Evolutionary conservation across 768 basidiomycete species (phyloP), one percentile per base, ranked within the genome.

Genomic region (Naganishia vaughanmartiniae): DNA sequence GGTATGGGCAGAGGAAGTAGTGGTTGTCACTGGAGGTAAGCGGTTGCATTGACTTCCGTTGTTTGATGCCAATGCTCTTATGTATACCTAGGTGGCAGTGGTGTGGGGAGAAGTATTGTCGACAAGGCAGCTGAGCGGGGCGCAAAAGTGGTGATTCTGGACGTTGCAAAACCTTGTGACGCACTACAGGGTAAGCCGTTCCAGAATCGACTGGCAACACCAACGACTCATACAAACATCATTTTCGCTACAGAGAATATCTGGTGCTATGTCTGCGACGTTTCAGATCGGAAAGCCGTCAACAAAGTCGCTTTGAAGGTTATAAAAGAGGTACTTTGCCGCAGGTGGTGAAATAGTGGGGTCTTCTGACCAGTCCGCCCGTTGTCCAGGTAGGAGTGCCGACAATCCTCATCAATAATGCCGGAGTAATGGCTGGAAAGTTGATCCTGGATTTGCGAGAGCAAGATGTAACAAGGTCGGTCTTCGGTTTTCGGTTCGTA

Each of bases 341-440:
- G n/a, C 4, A 2, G 11, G 26, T 10, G 56, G 15, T 34, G 17
- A 21, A 17, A 4, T 30, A n/a, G 10, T 17, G 26, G 19, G 0
- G 19, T 9, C 7, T 5, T 28, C 66, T 60, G 53, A n/a, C 33
- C 54, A 66, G 53, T 45, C 45, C 45, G 2, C 24, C n/a, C 28
- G 17, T 42, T 46, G 51, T 39, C 31, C 74, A 95, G 92, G 84
- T 96, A 60, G 94, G 92, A 3, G 85, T 90, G 69, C 91, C 91
- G 0, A 96, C 96, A 0, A 85, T 97, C 53, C 83, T 99, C 26
- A 84, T 99, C 74, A 99, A 99, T 83, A 98, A 96, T 77, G 96
- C 96, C 0, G 96, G 95, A 28, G 88, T 97, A 69, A 17, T 90
- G 30, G 91, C 93, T 81, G 93, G 93, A 30, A 94, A 93, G 75